Conservation (phyloP, 169 alveolate genomes). For the Pseudocohnilembus persalinus region DNA sequence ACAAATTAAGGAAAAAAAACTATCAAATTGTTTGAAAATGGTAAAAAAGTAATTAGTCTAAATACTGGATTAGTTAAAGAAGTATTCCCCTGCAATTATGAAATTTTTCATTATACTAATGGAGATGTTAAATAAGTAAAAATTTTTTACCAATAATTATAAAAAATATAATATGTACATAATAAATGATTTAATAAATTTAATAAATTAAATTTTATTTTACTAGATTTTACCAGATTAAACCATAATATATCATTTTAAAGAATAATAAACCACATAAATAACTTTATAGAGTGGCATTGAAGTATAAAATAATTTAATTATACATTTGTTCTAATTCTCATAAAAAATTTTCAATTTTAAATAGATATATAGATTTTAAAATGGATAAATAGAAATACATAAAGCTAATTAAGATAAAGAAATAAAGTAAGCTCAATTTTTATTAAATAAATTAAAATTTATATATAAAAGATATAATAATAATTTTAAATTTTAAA, state of each 20-base stretch:
- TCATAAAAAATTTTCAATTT: background rate
- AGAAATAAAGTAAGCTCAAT: conserved; percentile 49
- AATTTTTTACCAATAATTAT: too few species aligned
- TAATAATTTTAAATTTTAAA: background rate
- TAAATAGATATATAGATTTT: conserved; percentile 61
- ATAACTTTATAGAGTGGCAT: conserved; percentile 74
- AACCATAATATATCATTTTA: conserved; percentile 71
- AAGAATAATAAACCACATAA: conserved; percentile 74
- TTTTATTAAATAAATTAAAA: too few species aligned
- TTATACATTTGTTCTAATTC: too few species aligned
- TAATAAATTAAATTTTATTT: background rate
- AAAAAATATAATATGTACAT: too few species aligned
- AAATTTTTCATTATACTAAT: conserved; percentile 74
- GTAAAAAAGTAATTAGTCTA: conserved; percentile 68
- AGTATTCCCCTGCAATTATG: conserved; percentile 75
- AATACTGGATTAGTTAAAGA: conserved; percentile 76
- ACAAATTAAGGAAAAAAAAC: conserved; percentile 75
- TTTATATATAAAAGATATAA: too few species aligned
- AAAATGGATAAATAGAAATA: conserved; percentile 75
- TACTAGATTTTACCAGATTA: conserved; percentile 66
- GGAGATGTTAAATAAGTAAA: conserved; percentile 72
- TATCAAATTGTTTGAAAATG: conserved; percentile 59
- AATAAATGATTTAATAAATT: too few species aligned
- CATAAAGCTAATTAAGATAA: conserved; percentile 74
- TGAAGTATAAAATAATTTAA: conserved; percentile 33